A percentile compares a stretch with the other conserved stretches of the same genome.
phyloP scores from a whole-genome alignment of 352 stramenopile genomes.

The Pythium aristosporum region DNA sequence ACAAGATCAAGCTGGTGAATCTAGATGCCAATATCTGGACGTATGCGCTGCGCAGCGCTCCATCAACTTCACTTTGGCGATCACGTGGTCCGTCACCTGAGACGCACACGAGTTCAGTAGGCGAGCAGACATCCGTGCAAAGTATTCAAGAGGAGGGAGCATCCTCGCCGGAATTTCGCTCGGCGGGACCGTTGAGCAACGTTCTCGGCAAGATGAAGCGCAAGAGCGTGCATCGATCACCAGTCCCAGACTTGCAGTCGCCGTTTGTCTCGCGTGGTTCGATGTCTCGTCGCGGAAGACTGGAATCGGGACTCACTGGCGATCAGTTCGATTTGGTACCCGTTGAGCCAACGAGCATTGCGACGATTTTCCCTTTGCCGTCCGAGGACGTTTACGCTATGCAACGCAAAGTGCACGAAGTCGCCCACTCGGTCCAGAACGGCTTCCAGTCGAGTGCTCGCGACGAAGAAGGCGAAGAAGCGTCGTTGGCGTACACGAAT shows the following conservation, averaged over 20 bases:
- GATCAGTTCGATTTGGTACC: slow-evolving; percentile 40
- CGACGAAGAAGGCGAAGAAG: slow-evolving; percentile 56
- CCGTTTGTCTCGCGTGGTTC: slow-evolving; percentile 1
- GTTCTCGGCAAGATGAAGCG: slow-evolving; percentile 25
- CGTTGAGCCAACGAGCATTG: slow-evolving; percentile 64
- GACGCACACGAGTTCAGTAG: neutral
- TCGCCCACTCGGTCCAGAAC: slow-evolving; percentile 66
- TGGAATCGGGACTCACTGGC: slow-evolving; percentile 16
- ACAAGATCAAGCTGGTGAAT: slow-evolving; percentile 71
- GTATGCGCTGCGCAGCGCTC: slow-evolving; percentile 30
- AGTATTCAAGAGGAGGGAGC: slow-evolving; percentile 4
- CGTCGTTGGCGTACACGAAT: slow-evolving; percentile 71
- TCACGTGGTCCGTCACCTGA: slow-evolving; percentile 17
- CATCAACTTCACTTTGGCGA: slow-evolving; percentile 15
- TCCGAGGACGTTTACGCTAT: slow-evolving; percentile 68
- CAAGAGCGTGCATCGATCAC: slow-evolving; percentile 6
- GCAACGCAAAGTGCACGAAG: slow-evolving; percentile 77
- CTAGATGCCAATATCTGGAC: slow-evolving; percentile 80
- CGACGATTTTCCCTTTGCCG: slow-evolving; percentile 73
- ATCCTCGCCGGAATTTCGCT: slow-evolving; percentile 11
- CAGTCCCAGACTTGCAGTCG: neutral
- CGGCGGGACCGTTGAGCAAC: slow-evolving; percentile 13
- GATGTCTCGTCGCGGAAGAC: slow-evolving; percentile 10
- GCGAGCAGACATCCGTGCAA: slow-evolving; percentile 2
- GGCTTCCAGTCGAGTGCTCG: slow-evolving; percentile 66